Evolutionary conservation across 2,329 filamentous ascomycete species (phyloP), one percentile per base, ranked within the genome.

Genomic region (Penicillium sumatraense): DNA sequence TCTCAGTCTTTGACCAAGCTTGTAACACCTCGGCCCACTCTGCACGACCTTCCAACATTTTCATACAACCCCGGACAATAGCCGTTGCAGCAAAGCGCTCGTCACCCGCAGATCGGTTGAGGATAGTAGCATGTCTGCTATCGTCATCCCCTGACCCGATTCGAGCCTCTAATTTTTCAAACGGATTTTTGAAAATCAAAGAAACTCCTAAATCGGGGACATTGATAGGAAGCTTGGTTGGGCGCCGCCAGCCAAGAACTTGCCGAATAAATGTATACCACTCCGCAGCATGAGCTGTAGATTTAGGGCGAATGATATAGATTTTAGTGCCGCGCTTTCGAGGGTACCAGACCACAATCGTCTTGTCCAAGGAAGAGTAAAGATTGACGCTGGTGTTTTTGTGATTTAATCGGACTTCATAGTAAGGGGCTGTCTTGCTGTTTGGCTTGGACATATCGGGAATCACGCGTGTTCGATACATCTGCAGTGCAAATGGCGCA

Each of bases 201-300:
- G 78, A 83, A 24, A 89, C 78, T 45, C 80, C 82, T 45, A 89
- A 75, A 65, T 88, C 85, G 2, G 86, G 86, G 10, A 89, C 82
- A 56, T 83, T 80, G 61, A 89, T 80, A 51, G 85, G 79, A 9
- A 89, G 75, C 27, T 80, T 81, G 33, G 78, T 76, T 4, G 83
- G 78, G 51, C 84, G 79, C 42, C 79, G 76, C 79, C 81, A 84
- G 33, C 86, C 86, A 18, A 89, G 73, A 7, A 82, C 76, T 49
- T 83, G 82, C 11, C 81, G 78, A 13, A 89, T 74, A 59, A 88
- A 88, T 0, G 86, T 88, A 66, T 86, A 88, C 86, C 86, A 89
- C 67, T 89, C 86, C 9, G 87, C 82, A 6, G 85, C 83, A 62
- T 83, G 83, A 5, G 84, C 82, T 2, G 81, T 78, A 16, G 86